Evolutionary conservation across 2,329 filamentous ascomycete genomes (phyloP), one percentile per base, ranked within the genome.

Genomic region (Aureobasidium zeae): DNA sequence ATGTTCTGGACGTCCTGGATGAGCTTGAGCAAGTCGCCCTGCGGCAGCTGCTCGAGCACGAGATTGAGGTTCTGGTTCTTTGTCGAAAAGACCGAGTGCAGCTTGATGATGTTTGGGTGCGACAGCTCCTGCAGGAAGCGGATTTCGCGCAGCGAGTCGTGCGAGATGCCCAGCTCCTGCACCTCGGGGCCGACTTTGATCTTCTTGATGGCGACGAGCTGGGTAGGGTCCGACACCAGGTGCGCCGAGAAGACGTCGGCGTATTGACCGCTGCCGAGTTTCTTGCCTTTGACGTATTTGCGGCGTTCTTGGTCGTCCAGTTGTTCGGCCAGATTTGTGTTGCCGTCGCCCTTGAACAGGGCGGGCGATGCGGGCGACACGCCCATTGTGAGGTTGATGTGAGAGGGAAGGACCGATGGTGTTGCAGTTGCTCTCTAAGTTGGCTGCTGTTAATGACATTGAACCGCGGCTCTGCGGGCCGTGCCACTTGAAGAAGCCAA

Each of bases 21-120:
- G 47, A 98, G 76, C 74, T 88, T 86, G 64, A 96, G 86, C 20
- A 98, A 74, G 64, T 98, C 91, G 52, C 91, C 89, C n/a, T 86
- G 77, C 0, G 89, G 88, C 3, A 96, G 74, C 63, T 83, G 94
- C 65, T 98, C 91, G 54, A 98, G 79, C 2, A 98, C 91, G 7
- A 98, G 76, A 59, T 93, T 94, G 53, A 98, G 78, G 60, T 95
- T 96, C 64, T 95, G 87, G 64, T 94, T 85, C 59, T 95, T 95
- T 49, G 86, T 91, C 42, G 83, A 87, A 73, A 95, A 98, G 53
- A 96, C 88, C 56, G 86, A 83, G 58, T 89, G 79, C 5, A 98
- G 76, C 11, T 81, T 82, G 64, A 98, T 94, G 64, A 98, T 91
- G 66, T 96, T 96, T 5, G 88, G 86, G 63, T 98, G 91, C 15